Evolutionary conservation across 352 stramenopile genomes (phyloP).

Genomic region (Globisporangium canariense): DNA sequence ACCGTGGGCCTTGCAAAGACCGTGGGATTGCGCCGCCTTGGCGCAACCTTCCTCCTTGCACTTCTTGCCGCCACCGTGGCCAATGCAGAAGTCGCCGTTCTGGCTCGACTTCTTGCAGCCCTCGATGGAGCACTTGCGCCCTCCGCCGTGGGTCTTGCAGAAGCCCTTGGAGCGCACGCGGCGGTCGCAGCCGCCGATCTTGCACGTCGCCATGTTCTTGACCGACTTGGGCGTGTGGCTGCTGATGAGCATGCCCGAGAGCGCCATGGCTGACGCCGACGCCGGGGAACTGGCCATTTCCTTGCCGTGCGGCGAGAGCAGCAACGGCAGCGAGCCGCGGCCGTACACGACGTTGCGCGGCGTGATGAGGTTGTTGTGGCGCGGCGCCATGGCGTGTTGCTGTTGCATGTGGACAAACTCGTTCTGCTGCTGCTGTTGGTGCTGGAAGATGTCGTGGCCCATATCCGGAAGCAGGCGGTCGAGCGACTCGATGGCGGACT

Average conservation of each 20-base stretch:
- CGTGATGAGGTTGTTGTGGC: constrained; percentile 24
- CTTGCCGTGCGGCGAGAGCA: constrained; percentile 35
- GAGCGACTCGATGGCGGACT: constrained; percentile 71
- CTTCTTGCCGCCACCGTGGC: constrained; percentile 84
- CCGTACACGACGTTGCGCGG: constrained; percentile 29
- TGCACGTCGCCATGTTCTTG: constrained; percentile 64
- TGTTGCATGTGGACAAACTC: constrained; percentile 12
- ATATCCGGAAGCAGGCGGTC: constrained; percentile 66
- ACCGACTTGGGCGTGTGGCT: constrained; percentile 38
- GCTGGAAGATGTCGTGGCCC: constrained; percentile 60
- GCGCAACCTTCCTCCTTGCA: constrained; percentile 79
- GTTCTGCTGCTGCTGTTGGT: constrained; percentile 17
- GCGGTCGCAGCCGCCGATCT: constrained; percentile 53
- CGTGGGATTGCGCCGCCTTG: constrained; percentile 84
- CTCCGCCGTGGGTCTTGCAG: constrained; percentile 83
- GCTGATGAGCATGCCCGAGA: constrained; percentile 26
- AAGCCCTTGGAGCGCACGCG: constrained; percentile 79
- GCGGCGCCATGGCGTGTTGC: constrained; percentile 16
- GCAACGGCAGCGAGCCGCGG: constrained; percentile 31
- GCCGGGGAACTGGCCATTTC: constrained; percentile 26
- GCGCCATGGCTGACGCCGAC: constrained; percentile 26
- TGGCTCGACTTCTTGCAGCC: constrained; percentile 86
- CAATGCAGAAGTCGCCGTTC: constrained; percentile 86
- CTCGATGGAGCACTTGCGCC: constrained; percentile 80
- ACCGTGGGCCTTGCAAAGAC: constrained; percentile 81